Percentiles rank a stretch among this genome's conserved stretches.
Conservation (phyloP, 1,284 basidiomycete genomes). For the Microbotryum intermedium region DNA sequence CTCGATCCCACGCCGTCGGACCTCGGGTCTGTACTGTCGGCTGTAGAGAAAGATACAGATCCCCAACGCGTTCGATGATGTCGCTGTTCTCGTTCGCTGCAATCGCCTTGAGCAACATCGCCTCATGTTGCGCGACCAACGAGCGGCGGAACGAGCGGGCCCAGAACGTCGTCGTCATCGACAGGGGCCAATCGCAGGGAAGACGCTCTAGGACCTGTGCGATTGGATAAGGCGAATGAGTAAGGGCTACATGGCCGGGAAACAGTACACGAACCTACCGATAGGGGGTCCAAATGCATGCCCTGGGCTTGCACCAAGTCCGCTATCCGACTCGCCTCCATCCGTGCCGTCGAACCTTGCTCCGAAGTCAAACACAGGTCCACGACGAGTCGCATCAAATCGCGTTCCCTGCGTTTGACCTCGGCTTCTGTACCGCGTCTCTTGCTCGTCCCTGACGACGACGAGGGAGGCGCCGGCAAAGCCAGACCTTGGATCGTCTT, state of each 20-base stretch:
- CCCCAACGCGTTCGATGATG: constrained; percentile 34
- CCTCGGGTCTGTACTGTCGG: neutral
- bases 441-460: constrained; percentile 28
- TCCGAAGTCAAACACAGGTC: constrained; percentile 63
- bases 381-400: constrained; percentile 59
- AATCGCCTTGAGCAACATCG: constrained; percentile 61
- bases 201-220: constrained; percentile 60
- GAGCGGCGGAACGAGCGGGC: constrained; percentile 64
- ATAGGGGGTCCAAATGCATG: constrained; percentile 61
- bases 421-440: constrained; percentile 47
- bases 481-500: constrained; percentile 27
- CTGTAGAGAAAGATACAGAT: neutral
- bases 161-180: constrained; percentile 64
- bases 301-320: constrained; percentile 68
- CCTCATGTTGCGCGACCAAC: constrained; percentile 61
- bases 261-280: constrained; percentile 47
- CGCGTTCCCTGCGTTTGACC: constrained; percentile 45
- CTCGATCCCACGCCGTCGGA: neutral
- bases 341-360: constrained; percentile 39
- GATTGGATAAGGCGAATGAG: neutral
- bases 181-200: constrained; percentile 65
- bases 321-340: constrained; percentile 44
- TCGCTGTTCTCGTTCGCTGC: constrained; percentile 61
- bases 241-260: neutral
- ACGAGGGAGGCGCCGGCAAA: constrained; percentile 26